A percentile compares a stretch with the other conserved stretches of the same genome.
phyloP scores from a whole-genome alignment of 1,139 yeast genomes.

The Pichia sp. region DNA sequence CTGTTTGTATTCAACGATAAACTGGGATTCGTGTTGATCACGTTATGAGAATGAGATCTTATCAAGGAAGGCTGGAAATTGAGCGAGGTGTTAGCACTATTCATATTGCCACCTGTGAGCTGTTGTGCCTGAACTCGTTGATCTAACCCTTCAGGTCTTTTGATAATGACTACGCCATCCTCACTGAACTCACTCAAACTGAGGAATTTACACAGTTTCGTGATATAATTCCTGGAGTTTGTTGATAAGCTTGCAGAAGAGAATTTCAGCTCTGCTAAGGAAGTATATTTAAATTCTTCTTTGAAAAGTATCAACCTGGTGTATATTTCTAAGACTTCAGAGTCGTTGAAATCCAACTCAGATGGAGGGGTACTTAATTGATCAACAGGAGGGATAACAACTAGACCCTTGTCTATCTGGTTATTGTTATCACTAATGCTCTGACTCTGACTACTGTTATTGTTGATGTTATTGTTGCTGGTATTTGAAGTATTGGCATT shows the following conservation, averaged over 20 bases:
- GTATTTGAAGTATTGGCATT: background rate
- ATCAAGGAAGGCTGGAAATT: conserved; percentile 24
- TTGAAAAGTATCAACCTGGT: conserved; percentile 78
- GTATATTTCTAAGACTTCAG: conserved; percentile 82
- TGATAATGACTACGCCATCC: conserved; percentile 51
- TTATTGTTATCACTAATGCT: background rate
- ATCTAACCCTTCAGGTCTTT: conserved; percentile 1
- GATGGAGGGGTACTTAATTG: conserved; percentile 47
- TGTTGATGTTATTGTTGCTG: background rate
- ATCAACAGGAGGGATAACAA: conserved; percentile 44
- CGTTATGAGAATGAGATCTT: conserved; percentile 32
- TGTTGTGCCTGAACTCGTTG: conserved; percentile 4
- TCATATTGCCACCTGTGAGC: background rate
- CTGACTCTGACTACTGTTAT: background rate
- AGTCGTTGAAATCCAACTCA: conserved; percentile 80
- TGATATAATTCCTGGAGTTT: conserved; percentile 57
- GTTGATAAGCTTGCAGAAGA: conserved; percentile 50
- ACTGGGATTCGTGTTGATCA: conserved; percentile 26
- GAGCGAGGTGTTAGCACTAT: background rate
- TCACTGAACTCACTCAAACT: conserved; percentile 66
- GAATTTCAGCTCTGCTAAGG: conserved; percentile 59
- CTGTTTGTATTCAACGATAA: conserved; percentile 27
- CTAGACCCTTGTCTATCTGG: conserved; percentile 48
- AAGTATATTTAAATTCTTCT: conserved; percentile 52
- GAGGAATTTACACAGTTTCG: conserved; percentile 52